Percentiles rank a stretch among this genome's conserved stretches.
Evolutionary conservation across 352 stramenopile species (phyloP).

Genomic region (Globisporangium abappressorium): DNA sequence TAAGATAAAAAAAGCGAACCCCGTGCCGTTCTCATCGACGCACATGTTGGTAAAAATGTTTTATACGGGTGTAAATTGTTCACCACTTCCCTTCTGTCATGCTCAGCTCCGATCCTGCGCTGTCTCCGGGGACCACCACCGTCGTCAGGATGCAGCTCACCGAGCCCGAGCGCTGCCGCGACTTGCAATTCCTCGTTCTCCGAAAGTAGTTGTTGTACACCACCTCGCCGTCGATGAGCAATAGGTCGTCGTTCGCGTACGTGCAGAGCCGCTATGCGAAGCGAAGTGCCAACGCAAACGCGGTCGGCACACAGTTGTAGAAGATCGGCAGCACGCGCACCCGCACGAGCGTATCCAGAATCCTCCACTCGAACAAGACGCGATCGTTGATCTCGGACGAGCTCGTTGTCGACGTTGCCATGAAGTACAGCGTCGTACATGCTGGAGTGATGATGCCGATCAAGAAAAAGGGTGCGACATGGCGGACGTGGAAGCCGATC

Average conservation of each 20-base stretch:
- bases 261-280: slow-evolving; percentile 15
- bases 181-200: neutral
- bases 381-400: slow-evolving; percentile 1
- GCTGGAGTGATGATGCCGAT: neutral
- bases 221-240: slow-evolving; percentile 3
- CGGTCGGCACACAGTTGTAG: slow-evolving; percentile 18
- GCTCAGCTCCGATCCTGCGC: neutral
- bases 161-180: neutral
- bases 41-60: too few species aligned
- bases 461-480: neutral
- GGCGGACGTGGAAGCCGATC: slow-evolving; percentile 7
- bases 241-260: slow-evolving; percentile 2
- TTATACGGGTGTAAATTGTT: neutral
- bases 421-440: neutral
- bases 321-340: slow-evolving; percentile 13
- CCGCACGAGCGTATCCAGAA: neutral
- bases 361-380: neutral
- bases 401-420: neutral
- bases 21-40: too few species aligned
- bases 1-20: too few species aligned
- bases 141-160: neutral
- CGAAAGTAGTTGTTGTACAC: slow-evolving; percentile 11
- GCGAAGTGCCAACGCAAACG: slow-evolving; percentile 4
- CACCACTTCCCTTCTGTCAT: neutral
- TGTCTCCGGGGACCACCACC: neutral